Evolutionary conservation across 78 protist species (phyloP).

Genomic region (Dictyostelium capitatum): DNA sequence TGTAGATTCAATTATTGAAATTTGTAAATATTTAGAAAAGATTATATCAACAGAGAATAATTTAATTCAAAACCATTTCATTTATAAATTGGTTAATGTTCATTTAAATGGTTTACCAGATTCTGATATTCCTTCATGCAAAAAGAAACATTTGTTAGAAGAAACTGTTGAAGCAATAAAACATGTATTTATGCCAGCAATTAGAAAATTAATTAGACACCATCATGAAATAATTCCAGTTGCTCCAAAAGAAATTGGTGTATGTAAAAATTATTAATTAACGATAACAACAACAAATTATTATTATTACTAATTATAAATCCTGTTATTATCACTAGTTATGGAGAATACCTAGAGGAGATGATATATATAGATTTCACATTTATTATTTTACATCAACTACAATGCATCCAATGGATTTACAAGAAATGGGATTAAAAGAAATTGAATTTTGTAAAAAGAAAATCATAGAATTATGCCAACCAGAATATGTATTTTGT

Average conservation of each 20-base stretch:
- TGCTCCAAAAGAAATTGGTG: conserved; percentile 33
- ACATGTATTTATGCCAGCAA: conserved; percentile 21
- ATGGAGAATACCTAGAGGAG: conserved; percentile 64
- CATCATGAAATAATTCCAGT: conserved; percentile 7
- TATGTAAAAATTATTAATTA: background rate
- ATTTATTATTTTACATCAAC: conserved; percentile 52
- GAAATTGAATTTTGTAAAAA: conserved; percentile 14
- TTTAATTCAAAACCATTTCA: background rate
- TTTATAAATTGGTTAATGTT: background rate
- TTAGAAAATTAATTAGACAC: background rate
- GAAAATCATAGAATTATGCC: background rate
- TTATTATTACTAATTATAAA: background rate
- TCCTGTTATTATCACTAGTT: background rate
- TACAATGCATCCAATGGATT: conserved; percentile 58
- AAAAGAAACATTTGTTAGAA: background rate
- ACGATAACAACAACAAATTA: too few relatives aligned
- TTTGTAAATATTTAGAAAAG: conserved; percentile 29
- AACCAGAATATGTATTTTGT: conserved; percentile 36
- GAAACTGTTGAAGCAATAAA: background rate
- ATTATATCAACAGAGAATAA: background rate
- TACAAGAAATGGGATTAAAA: conserved; percentile 23
- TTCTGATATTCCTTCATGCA: background rate
- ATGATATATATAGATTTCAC: conserved; percentile 42
- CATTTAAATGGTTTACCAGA: background rate
- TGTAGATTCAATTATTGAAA: conserved; percentile 25